These are phyloP conservation scores for Petunia secreta DNA, from an alignment of 257 asterid genomes.

Conservation along the genomic window DNA sequence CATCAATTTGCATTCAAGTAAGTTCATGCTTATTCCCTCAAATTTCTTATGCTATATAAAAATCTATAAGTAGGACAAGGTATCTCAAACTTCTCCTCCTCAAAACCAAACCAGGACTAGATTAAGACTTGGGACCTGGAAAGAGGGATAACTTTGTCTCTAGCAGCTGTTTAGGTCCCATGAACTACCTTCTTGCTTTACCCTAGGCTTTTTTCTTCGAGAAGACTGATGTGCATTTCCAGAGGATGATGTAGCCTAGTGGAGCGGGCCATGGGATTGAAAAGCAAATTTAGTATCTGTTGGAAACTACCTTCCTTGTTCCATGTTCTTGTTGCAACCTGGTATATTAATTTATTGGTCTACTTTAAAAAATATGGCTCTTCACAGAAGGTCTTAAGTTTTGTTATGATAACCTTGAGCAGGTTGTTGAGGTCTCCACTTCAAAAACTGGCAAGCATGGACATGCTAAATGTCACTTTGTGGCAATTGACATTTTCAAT, in stretches of 20 bases:
- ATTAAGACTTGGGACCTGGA: too few relatives aligned
- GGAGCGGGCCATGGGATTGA: neutral
- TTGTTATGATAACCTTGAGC: slow-evolving; percentile 5
- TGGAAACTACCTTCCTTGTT: neutral
- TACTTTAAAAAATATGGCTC: neutral
- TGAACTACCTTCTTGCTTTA: neutral
- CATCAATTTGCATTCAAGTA: too few relatives aligned
- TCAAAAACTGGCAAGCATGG: slow-evolving; percentile 68
- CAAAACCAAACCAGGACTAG: too few relatives aligned
- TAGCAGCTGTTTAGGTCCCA: neutral
- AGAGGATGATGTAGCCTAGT: neutral
- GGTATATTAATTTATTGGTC: slow-evolving; percentile 14
- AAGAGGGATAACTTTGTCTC: neutral
- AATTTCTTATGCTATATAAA: too few relatives aligned
- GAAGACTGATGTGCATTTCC: neutral
- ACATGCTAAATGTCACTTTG: slow-evolving; percentile 62
- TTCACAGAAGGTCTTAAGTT: neutral
- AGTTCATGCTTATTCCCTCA: too few relatives aligned
- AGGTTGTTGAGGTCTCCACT: slow-evolving; percentile 68
- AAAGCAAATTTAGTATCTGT: neutral
- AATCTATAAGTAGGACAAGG: too few relatives aligned
- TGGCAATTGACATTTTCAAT: slow-evolving; percentile 54
- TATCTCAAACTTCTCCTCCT: too few relatives aligned
- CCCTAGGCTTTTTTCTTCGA: neutral
- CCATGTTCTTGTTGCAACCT: neutral